Conservation (phyloP, 306 rosid genomes). For the Quercus agrifolia region DNA sequence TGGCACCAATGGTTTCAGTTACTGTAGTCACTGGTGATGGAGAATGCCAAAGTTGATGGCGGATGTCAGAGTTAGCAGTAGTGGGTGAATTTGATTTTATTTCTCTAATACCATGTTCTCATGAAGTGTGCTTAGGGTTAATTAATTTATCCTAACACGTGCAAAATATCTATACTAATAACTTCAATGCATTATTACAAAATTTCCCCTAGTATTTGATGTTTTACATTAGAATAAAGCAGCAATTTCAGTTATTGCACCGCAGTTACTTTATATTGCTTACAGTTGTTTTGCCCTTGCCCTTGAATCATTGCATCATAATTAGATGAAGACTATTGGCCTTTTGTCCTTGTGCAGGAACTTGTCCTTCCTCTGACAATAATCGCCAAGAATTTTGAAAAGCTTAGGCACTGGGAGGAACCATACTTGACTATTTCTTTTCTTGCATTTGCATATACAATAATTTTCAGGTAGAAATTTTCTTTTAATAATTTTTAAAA, state of each 20-base stretch:
- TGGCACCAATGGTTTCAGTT: too few species aligned
- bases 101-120: too few species aligned
- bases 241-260: neutral
- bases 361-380: conserved; percentile 64
- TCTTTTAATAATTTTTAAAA: neutral
- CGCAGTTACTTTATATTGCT: neutral
- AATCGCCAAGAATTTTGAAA: conserved; percentile 52
- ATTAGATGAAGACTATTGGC: conserved; percentile 11
- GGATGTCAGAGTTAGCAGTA: too few species aligned
- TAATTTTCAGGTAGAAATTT: conserved; percentile 62
- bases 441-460: conserved; percentile 60
- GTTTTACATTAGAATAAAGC: neutral
- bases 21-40: too few species aligned
- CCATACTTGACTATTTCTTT: conserved; percentile 78
- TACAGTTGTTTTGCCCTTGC: neutral
- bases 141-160: too few species aligned
- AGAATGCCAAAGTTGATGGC: too few species aligned
- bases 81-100: too few species aligned
- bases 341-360: conserved; percentile 58
- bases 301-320: neutral
- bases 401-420: conserved; percentile 90
- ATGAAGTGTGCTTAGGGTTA: too few species aligned
- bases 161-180: too few species aligned
- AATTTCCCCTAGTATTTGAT: neutral
- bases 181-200: too few species aligned